Evolutionary conservation across 2,329 filamentous ascomycete species (phyloP), one percentile per base, ranked within the genome.

Genomic region (Chaetomium olivaceum): DNA sequence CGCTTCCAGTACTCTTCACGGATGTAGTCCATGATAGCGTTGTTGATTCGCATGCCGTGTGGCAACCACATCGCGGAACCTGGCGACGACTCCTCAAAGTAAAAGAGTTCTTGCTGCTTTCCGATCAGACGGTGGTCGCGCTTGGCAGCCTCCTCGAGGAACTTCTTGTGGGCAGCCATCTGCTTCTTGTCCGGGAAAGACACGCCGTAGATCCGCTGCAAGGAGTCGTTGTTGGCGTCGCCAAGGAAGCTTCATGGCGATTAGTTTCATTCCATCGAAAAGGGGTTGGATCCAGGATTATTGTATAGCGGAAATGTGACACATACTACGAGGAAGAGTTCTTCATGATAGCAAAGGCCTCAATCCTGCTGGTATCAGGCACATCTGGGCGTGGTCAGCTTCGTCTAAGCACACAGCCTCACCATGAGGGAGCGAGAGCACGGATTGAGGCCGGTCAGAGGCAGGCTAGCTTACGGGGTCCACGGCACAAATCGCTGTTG

Each of bases 91-190:
- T 96, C 91, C 74, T 96, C 90, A 82, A 97, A 99, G 83, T 97
- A 96, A 84, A 97, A 99, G 9, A 99, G 88, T 76, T 98, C 94
- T 78, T 99, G 95, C 69, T 98, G 93, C 76, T 90, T 91, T 70
- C 93, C 95, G 71, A 99, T 93, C 80, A 91, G 92, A 71, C 94
- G 86, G 77, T 99, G 95, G 75, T 98, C 95, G 69, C 95, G 90
- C 84, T 97, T 97, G 68, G 95, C 94, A n/a, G 95, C 95, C 80
- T 99, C 95, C 74, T 97, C 94, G 33, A 99, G 85, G 80, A 96
- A 96, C 75, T 94, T 93, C 80, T 96, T 89, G 82, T 98, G 93
- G 74, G 96, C 93, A 56, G 91, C 88, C 81, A 99, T 91, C 74
- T 88, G 86, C 81, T 97, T 96, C 86, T 99, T 98, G 79, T 97